These are phyloP conservation scores for Lanmaoa rubissima DNA, from an alignment of 768 basidiomycete genomes.

Conservation along the genomic window DNA sequence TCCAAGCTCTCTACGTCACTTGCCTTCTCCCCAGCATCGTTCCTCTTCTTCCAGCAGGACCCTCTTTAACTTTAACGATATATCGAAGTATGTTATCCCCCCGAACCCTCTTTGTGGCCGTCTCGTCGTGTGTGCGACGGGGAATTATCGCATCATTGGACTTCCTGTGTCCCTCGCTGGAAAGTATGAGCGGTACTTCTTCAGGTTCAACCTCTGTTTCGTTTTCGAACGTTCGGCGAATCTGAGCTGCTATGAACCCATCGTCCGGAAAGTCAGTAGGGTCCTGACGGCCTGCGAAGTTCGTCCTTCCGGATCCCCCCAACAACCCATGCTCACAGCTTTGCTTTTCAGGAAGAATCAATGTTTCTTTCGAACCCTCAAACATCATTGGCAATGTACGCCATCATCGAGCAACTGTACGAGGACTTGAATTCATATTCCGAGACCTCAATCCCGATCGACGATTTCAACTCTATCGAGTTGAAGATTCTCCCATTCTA, in stretches of 20 bases:
- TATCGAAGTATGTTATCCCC: conserved; percentile 94
- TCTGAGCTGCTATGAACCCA: conserved; percentile 92
- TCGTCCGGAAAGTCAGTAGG: conserved; percentile 91
- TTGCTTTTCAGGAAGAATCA: conserved; percentile 72
- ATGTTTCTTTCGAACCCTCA: conserved; percentile 76
- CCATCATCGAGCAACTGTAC: conserved; percentile 93
- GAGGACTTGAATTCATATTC: conserved; percentile 98
- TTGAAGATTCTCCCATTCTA: conserved; percentile 96
- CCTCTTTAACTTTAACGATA: conserved; percentile 87
- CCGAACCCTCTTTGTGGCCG: conserved; percentile 81
- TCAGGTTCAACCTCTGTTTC: conserved; percentile 93
- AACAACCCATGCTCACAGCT: conserved; percentile 1
- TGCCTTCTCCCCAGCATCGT: conserved; percentile 46
- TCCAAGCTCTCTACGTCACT: conserved; percentile 40
- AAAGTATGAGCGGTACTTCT: conserved; percentile 82
- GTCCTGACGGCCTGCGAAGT: conserved; percentile 91
- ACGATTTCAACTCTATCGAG: conserved; percentile 92
- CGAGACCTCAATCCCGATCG: conserved; percentile 89
- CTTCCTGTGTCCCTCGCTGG: conserved; percentile 82
- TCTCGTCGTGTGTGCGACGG: conserved; percentile 82
- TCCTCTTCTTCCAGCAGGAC: conserved; percentile 48
- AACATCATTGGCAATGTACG: conserved; percentile 65
- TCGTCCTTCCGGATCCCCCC: conserved; percentile 24
- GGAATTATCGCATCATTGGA: conserved; percentile 83
- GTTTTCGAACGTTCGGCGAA: conserved; percentile 92